Conservation (phyloP, 129 eudicot genomes). For the Flaveria bidentis region DNA sequence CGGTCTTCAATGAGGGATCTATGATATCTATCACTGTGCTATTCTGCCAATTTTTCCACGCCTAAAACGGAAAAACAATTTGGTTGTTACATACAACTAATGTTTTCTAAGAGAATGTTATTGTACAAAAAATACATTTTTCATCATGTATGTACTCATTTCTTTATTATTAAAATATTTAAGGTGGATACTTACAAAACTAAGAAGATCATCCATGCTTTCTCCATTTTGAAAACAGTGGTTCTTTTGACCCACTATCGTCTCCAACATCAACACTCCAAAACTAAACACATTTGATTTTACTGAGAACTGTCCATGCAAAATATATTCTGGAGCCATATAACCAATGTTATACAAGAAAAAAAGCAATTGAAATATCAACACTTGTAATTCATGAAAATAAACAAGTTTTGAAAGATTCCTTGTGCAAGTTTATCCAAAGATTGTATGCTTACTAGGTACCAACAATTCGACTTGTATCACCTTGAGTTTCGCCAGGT, state of each 20-base stretch:
- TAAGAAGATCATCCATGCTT: not conserved
- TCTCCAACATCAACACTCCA: not conserved
- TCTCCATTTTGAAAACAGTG: not conserved
- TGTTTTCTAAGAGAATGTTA: not conserved
- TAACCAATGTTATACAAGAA: not conserved
- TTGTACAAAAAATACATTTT: not conserved
- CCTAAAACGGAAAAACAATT: not conserved
- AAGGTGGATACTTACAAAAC: not conserved
- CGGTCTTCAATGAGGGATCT: conserved; percentile 2
- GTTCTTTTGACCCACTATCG: not conserved
- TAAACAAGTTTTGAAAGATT: not conserved
- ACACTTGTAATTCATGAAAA: not conserved
- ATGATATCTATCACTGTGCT: not conserved
- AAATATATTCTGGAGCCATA: conserved; percentile 3
- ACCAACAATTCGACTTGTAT: conserved; percentile 17
- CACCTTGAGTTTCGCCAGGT: conserved; percentile 6
- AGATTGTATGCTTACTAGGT: conserved; percentile 14
- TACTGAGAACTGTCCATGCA: not conserved
- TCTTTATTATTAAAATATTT: not conserved
- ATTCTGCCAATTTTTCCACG: conserved; percentile 1
- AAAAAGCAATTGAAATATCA: not conserved
- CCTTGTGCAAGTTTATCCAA: not conserved
- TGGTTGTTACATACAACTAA: not conserved
- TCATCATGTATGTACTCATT: not conserved
- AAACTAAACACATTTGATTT: conserved; percentile 10